Percentiles rank a stretch among this genome's conserved stretches.
Evolutionary conservation across 2,329 filamentous ascomycete species (phyloP).

Genomic region (Aspergillus tubingensis): DNA sequence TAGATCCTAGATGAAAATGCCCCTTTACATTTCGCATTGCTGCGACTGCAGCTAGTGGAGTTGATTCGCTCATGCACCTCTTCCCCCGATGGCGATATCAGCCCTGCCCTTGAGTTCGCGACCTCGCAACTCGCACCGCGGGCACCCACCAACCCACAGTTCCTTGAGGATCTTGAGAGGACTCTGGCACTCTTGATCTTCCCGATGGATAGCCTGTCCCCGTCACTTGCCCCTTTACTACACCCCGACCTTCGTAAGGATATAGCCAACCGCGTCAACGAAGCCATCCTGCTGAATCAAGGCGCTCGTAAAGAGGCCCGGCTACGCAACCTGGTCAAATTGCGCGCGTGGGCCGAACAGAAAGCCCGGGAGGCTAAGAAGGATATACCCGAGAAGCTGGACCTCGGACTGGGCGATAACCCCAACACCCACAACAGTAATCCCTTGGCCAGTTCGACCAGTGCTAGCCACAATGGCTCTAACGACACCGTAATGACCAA

Average conservation of each 20-base stretch:
- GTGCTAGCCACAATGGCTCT: constrained; percentile 31
- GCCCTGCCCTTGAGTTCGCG: constrained; percentile 80
- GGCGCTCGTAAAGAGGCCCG: constrained; percentile 75
- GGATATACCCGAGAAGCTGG: constrained; percentile 48
- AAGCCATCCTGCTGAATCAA: constrained; percentile 76
- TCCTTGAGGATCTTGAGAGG: constrained; percentile 82
- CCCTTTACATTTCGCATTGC: constrained; percentile 81
- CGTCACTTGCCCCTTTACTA: constrained; percentile 73
- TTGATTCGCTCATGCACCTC: constrained; percentile 77
- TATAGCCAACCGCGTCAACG: constrained; percentile 87
- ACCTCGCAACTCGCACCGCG: constrained; percentile 83
- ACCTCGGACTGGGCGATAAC: constrained; percentile 45
- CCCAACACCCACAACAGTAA: constrained; percentile 26
- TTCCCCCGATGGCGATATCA: constrained; percentile 69
- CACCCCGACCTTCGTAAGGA: constrained; percentile 76
- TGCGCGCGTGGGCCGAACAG: constrained; percentile 81
- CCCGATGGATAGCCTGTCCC: constrained; percentile 74
- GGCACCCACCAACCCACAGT: constrained; percentile 77
- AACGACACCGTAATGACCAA: constrained; percentile 46
- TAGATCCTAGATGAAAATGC: constrained; percentile 86
- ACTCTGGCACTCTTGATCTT: constrained; percentile 94
- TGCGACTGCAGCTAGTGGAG: constrained; percentile 91
- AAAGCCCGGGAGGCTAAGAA: constrained; percentile 51
- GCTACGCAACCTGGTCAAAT: constrained; percentile 76
- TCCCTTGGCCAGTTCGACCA: constrained; percentile 21